Conservation (phyloP, 495 filamentous ascomycete species). For the Sporormia fimetaria region DNA sequence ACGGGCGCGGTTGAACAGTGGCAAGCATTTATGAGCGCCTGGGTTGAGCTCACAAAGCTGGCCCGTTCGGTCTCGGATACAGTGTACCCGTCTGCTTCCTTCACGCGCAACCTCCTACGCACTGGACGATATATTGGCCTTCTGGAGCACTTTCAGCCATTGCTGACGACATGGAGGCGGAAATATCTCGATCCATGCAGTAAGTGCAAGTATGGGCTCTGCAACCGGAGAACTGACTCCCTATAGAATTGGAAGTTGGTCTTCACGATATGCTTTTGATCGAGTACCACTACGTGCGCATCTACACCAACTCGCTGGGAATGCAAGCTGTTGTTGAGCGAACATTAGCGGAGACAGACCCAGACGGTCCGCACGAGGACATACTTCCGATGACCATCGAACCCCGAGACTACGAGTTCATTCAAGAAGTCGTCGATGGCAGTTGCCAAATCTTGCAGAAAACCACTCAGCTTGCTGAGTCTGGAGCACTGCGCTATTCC, state of each 20-base stretch:
- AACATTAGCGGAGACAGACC: constrained; percentile 22
- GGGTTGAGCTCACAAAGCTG: constrained; percentile 41
- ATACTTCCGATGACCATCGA: constrained; percentile 24
- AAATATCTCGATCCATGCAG: constrained; percentile 37
- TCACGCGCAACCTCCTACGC: constrained; percentile 41
- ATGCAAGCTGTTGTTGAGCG: constrained; percentile 46
- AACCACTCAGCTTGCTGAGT: constrained; percentile 31
- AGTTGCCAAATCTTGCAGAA: constrained; percentile 43
- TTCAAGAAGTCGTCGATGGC: constrained; percentile 45
- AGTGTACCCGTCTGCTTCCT: constrained; percentile 42
- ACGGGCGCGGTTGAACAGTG: constrained; percentile 21
- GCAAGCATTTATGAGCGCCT: constrained; percentile 25
- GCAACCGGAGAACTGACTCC: background rate
- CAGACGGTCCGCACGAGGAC: constrained; percentile 17
- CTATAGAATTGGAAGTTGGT: constrained; percentile 16
- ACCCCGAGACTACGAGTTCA: constrained; percentile 42
- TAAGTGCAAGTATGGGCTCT: constrained; percentile 9
- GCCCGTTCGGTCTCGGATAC: constrained; percentile 44
- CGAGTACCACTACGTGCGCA: constrained; percentile 45
- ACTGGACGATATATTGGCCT: constrained; percentile 43
- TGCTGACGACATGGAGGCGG: constrained; percentile 40
- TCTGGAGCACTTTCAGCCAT: constrained; percentile 42
- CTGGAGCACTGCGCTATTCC: constrained; percentile 35
- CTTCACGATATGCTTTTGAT: constrained; percentile 30
- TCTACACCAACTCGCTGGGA: constrained; percentile 44